These are phyloP conservation scores for Zelopaecilomyces penicillatus DNA, from an alignment of 2,329 filamentous ascomycete genomes.

Conservation along the genomic window DNA sequence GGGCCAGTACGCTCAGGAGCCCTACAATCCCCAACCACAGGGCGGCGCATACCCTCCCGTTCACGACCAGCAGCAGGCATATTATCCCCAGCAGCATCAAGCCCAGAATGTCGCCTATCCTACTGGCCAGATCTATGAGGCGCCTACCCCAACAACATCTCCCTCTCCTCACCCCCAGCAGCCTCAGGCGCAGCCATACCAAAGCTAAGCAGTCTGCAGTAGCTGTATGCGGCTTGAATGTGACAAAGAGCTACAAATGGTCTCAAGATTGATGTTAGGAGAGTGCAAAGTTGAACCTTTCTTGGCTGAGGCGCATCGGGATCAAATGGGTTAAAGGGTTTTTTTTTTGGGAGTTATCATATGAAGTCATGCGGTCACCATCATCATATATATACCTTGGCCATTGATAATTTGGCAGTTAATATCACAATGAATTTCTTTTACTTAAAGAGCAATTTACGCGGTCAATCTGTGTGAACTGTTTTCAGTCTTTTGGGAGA, in stretches of 20 bases:
- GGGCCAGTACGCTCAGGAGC: slow-evolving; percentile 16
- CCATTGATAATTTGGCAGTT: too few species aligned
- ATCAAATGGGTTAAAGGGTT: neutral
- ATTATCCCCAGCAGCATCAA: slow-evolving; percentile 22
- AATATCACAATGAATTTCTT: too few species aligned
- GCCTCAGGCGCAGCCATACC: slow-evolving; percentile 3
- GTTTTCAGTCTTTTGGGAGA: too few species aligned
- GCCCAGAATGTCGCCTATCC: slow-evolving; percentile 4
- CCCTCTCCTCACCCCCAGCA: slow-evolving; percentile 17
- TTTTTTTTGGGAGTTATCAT: slow-evolving; percentile 6
- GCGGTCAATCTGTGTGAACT: too few species aligned
- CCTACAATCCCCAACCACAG: slow-evolving; percentile 11
- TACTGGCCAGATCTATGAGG: slow-evolving; percentile 6
- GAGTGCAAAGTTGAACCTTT: too few species aligned
- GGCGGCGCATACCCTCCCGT: slow-evolving; percentile 2
- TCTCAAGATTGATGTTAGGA: neutral
- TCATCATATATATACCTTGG: too few species aligned
- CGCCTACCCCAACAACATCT: slow-evolving; percentile 12
- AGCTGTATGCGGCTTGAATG: neutral
- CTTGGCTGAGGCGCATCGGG: neutral
- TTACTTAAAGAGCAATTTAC: too few species aligned
- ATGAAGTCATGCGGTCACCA: too few species aligned
- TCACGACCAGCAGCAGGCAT: slow-evolving; percentile 13
- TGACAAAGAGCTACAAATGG: neutral
- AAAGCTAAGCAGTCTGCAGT: neutral